Base-by-base conservation (phyloP, 2,329 filamentous ascomycete genomes). In the Colletotrichum sp. region DNA sequence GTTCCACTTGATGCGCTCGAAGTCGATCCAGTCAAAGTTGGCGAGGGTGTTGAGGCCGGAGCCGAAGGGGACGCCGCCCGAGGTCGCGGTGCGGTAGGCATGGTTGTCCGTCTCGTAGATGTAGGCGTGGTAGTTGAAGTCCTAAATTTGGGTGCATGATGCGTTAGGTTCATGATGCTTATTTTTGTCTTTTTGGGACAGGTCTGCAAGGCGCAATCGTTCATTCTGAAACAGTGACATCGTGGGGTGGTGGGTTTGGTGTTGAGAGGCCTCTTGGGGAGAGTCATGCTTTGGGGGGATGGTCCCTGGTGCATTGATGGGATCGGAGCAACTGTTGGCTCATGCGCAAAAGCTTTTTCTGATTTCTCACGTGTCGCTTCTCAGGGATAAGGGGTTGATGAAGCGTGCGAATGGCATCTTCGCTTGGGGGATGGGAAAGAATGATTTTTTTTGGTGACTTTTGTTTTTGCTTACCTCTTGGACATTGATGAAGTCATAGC, bases 41-140 rank as follows among this genome's bases (percentile, higher is more conserved):
- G 92, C 87, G 59, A 94, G 81, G 1, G 91, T 91, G 85, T 94
- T 94, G 68, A 94, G 84, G 3, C 93, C 93, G 67, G 88, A 90
- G 12, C 93, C 93, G 78, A 94, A 87, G 0, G 86, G 89, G 1
- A 91, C 92, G 28, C 90, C 91, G n/a, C 93, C 92, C 7, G 91
- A 92, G 4, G 92, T 94, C 0, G 91, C 82, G 2, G 92, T 94
- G 70, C 92, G 88, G 82, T 90, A 89, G 5, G 90, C 86, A 79
- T 93, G 91, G 59, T 86, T 87, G 81, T 92, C 90, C 16, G 89
- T 90, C 12, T 85, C 85, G 83, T 94, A 94, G 78, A 94, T 88
- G 72, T 88, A 87, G 10, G 90, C 89, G 78, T 94, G 92, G 82
- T 91, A 94, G 83, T 93, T 93, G 64, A 75, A 75, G 59, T 75